phyloP scores from a whole-genome alignment of 1,284 basidiomycete genomes.

The Singerocomus rubriflavus region DNA sequence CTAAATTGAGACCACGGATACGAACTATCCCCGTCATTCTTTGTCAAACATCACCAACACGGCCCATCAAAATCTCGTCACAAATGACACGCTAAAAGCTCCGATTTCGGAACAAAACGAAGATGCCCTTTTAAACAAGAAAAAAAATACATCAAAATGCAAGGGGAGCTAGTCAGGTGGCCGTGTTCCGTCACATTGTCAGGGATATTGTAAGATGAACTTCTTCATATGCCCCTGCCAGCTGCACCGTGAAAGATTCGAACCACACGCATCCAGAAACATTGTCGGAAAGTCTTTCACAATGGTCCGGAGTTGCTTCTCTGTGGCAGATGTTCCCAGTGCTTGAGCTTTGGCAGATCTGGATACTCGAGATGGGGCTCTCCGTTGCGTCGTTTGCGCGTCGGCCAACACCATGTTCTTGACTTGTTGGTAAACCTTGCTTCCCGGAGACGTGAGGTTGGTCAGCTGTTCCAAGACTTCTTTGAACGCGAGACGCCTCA shows the following conservation, averaged over 20 bases:
- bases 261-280: slow-evolving; percentile 45
- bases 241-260: slow-evolving; percentile 47
- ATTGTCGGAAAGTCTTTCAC: slow-evolving; percentile 34
- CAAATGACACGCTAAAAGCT: slow-evolving; percentile 4
- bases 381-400: slow-evolving; percentile 9
- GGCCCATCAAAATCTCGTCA: slow-evolving; percentile 5
- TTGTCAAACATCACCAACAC: not conserved
- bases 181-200: slow-evolving; percentile 21
- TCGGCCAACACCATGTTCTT: slow-evolving; percentile 37
- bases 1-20: slow-evolving; percentile 1
- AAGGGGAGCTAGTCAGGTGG: slow-evolving; percentile 3
- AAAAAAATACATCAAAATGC: slow-evolving; percentile 8
- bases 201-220: slow-evolving; percentile 63
- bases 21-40: slow-evolving; percentile 14
- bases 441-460: slow-evolving; percentile 36
- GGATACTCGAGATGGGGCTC: slow-evolving; percentile 11
- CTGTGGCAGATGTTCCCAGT: slow-evolving; percentile 13
- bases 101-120: slow-evolving; percentile 24
- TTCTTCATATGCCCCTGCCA: slow-evolving; percentile 62
- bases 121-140: slow-evolving; percentile 2
- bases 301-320: slow-evolving; percentile 32
- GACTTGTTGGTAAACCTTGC: slow-evolving; percentile 40
- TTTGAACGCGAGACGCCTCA: slow-evolving; percentile 51
- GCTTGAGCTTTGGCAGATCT: slow-evolving; percentile 14
- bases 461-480: slow-evolving; percentile 38